These are phyloP conservation scores for Nothophytophthora sp. DNA, from an alignment of 352 stramenopile species.

Conservation along the genomic window DNA sequence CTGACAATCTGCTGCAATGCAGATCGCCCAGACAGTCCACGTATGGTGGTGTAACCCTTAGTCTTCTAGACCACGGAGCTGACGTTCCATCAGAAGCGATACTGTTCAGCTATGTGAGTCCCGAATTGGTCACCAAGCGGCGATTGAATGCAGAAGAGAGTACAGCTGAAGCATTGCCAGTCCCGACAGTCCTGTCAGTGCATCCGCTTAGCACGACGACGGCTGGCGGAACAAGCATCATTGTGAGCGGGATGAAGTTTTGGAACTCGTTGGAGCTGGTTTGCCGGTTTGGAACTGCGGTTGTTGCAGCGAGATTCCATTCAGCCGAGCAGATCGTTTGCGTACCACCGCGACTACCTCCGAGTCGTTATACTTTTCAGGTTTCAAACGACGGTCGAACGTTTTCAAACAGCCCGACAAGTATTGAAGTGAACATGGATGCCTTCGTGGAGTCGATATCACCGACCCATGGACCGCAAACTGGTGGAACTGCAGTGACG, in stretches of 20 bases:
- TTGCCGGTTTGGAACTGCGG: conserved; percentile 82
- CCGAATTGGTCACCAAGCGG: conserved; percentile 9
- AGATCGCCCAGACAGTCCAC: conserved; percentile 37
- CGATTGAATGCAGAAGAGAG: too few relatives aligned
- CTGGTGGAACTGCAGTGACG: conserved; percentile 81
- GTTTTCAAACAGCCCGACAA: conserved; percentile 60
- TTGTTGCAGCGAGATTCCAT: conserved; percentile 53
- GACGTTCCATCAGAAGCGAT: conserved; percentile 39
- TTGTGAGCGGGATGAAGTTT: conserved; percentile 82
- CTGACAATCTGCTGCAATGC: conserved; percentile 29
- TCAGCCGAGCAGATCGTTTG: conserved; percentile 60
- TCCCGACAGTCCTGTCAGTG: conserved; percentile 22
- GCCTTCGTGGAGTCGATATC: conserved; percentile 65
- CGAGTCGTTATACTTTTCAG: conserved; percentile 67
- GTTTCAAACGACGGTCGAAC: conserved; percentile 72
- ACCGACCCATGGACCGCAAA: conserved; percentile 70
- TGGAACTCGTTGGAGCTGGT: conserved; percentile 60
- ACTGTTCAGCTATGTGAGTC: conserved; percentile 47
- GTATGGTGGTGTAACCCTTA: conserved; percentile 38
- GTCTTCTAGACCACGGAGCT: conserved; percentile 38
- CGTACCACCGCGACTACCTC: conserved; percentile 48
- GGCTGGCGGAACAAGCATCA: conserved; percentile 60
- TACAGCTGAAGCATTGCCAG: neutral
- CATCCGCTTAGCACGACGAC: conserved; percentile 13
- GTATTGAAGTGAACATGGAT: conserved; percentile 78